These are phyloP conservation scores for Ophiostoma angusticollis DNA, from an alignment of 2,329 filamentous ascomycete species.

Conservation along the genomic window DNA sequence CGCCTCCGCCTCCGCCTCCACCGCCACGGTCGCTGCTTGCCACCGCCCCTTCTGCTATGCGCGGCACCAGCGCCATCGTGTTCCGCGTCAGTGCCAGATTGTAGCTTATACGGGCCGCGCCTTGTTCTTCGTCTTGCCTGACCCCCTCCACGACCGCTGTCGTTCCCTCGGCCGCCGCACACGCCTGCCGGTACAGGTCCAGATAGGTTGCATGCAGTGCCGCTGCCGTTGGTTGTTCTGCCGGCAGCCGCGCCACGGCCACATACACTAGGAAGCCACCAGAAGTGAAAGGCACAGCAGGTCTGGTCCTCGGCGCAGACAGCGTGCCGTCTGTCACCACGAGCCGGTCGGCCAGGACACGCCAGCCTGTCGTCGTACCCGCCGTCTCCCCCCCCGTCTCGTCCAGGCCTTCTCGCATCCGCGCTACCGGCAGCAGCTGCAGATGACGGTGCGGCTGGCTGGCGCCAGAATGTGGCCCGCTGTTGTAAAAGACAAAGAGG, in stretches of 20 bases:
- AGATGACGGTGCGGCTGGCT: conserved; percentile 61
- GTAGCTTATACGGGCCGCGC: conserved; percentile 44
- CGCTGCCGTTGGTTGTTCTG: not conserved
- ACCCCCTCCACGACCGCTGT: not conserved
- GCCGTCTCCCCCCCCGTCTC: too few relatives aligned
- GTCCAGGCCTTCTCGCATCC: conserved; percentile 45
- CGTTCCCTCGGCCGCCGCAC: conserved; percentile 23
- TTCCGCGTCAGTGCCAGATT: conserved; percentile 47
- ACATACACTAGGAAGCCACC: conserved; percentile 12
- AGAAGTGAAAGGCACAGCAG: not conserved
- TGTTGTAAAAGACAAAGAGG: conserved; percentile 59
- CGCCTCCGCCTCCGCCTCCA: conserved; percentile 18
- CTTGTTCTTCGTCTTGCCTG: conserved; percentile 12
- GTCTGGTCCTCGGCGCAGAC: not conserved
- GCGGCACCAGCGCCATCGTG: conserved; percentile 41
- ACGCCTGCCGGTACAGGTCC: conserved; percentile 33
- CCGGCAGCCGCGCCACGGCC: conserved; percentile 3
- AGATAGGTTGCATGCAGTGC: conserved; percentile 31
- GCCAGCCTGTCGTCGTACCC: conserved; percentile 34
- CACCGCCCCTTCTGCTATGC: conserved; percentile 36
- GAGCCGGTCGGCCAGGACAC: conserved; percentile 31
- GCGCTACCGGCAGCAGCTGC: conserved; percentile 53
- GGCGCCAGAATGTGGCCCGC: conserved; percentile 53
- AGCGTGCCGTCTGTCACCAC: too few relatives aligned
- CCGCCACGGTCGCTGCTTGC: too few relatives aligned